A percentile compares a stretch with the other conserved stretches of the same genome.
Conservation (phyloP, 257 asterid genomes). For the Cordia subcordata region DNA sequence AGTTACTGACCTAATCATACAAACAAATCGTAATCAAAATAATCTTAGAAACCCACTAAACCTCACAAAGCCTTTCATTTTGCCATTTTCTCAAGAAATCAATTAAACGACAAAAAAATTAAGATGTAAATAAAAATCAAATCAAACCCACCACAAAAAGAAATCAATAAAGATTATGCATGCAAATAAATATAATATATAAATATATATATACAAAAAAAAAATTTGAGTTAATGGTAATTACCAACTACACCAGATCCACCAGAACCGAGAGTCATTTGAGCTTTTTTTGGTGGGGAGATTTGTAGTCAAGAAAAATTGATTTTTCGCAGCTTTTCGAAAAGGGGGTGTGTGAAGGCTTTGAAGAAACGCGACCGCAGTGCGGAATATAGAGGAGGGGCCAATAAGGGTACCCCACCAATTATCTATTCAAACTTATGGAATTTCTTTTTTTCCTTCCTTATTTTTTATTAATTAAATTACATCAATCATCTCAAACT, state of each 20-base stretch:
- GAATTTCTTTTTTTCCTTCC: too few relatives aligned
- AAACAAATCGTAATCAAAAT: neutral
- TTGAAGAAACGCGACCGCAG: neutral
- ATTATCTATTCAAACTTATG: neutral
- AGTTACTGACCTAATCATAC: neutral
- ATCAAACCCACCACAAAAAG: neutral
- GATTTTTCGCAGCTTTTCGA: neutral
- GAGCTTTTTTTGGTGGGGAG: neutral
- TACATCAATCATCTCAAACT: too few relatives aligned
- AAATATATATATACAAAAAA: neutral
- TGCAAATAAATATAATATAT: neutral
- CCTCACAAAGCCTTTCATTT: neutral
- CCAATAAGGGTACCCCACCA: neutral
- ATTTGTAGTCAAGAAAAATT: neutral
- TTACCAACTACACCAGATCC: conserved; percentile 32
- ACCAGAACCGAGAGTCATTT: conserved; percentile 31
- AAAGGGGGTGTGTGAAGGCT: neutral
- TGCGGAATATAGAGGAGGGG: neutral
- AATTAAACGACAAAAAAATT: neutral
- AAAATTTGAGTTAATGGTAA: neutral
- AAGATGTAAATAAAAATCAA: too few relatives aligned
- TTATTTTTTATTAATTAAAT: too few relatives aligned
- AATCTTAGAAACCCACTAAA: neutral
- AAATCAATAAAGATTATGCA: neutral
- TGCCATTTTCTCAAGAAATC: too few relatives aligned